Base-by-base conservation (phyloP, 192 early-diverging fungal species). In the Coemansia sp. region DNA sequence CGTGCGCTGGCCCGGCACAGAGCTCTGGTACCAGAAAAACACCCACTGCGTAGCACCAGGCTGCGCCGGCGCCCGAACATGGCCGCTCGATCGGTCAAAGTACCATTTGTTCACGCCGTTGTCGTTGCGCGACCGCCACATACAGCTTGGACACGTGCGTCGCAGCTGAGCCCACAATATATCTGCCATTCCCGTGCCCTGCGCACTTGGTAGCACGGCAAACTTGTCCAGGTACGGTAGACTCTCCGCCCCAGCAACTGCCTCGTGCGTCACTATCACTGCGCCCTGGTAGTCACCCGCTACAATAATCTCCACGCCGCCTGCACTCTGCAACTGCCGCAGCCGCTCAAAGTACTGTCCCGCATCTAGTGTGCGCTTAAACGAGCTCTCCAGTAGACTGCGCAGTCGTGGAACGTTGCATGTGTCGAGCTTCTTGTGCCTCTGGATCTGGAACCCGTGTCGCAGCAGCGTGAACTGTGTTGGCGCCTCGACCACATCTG, bases 101-200 rank as follows among this genome's bases (percentile, higher is more conserved):
- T 97, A 97, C 96, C 96, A 98, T 67, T 90, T 92, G 67, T 98
- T 98, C 5, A 98, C 93, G 0, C 87, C 89, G 61, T 98, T 98
- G 42, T 87, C 84, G 6, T 79, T 82, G 40, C 94, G 85, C 63
- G 88, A 90, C 61, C 94, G 74, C 96, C 96, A 98, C 40, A 88
- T 81, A 53, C 64, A 69, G 55, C 89, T 84, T 0, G 86, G 85
- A 71, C 90, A 95, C 24, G 75, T 80, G 38, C 83, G 81, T 25
- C 81, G 75, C 59, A 96, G 70, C 62, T 86, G 82, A 42, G 87
- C 85, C 96, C 96, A 98, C 49, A 98, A 67, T n/a, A 95, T 94
- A 69, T 98, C 96, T 0, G 94, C 93, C 48, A 94, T 85, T 0
- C 96, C 96, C 20, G 91, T 92, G 9, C 96, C 96, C 76, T 98